Base-by-base conservation (phyloP, 768 basidiomycete genomes). In the Termitomyces sp. region DNA sequence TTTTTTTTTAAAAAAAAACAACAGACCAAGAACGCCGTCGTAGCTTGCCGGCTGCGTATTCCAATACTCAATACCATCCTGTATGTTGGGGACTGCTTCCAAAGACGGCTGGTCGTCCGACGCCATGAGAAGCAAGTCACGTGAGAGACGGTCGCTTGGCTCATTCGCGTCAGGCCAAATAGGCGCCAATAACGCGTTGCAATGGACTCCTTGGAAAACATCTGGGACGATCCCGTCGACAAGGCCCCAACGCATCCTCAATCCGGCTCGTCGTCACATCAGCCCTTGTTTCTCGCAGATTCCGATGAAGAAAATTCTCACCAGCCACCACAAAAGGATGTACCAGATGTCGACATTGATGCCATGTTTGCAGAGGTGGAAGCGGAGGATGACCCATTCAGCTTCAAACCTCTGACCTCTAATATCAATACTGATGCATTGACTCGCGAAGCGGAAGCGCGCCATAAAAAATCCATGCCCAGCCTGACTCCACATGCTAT, bases 11-110 rank as follows among this genome's bases (percentile, higher is more conserved):
- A 18, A 5, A 12, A 20, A 0, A 4, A 23, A 30, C 33, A 14
- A n/a, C 69, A 57, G 60, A 71, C 93, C 95, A 30, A 98, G 82
- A 9, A 98, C 95, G 49, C 95, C 93, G 67, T 97, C 86, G 33
- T 90, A 82, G 60, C 76, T 90, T 4, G 95, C 91, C 8, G 89
- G 86, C 63, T 93, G 90, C 1, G 77, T 77, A 23, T 79, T 80
- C 96, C 96, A 98, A 70, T 97, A 98, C 23, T 83, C 76, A 47
- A 98, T 84, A 16, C 96, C 92, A 40, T 87, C 83, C 59, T 88
- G 73, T 32, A 93, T 77, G 59, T 88, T 79, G 0, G 91, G 85
- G 50, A 75, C 71, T 26, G 46, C 52, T 40, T 38, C 28, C 26
- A 32, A 43, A 43, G 52, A 68, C 62, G 56, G 58, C 35, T 54